Evolutionary conservation across 2,329 filamentous ascomycete genomes (phyloP), one percentile per base, ranked within the genome.

Genomic region (Curvularia verruculosa): DNA sequence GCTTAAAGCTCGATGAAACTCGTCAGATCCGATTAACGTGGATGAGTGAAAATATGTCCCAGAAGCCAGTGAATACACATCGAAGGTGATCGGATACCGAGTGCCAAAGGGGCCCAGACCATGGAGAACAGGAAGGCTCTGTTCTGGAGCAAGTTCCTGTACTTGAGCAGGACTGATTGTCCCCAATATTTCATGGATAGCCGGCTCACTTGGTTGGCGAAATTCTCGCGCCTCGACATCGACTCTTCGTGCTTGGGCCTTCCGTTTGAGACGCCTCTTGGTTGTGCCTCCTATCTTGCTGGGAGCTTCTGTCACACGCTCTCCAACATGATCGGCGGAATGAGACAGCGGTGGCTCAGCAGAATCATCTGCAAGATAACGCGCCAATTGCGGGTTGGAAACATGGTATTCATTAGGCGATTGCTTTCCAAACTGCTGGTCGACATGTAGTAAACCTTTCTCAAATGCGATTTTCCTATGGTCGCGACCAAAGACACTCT

Each of bases 21-120:
- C 81, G 3, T 83, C 84, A 61, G 83, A 84, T 26, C 85, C 85
- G 55, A 87, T 76, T 57, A 87, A 84, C 4, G 84, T 86, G 44
- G 76, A 78, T 41, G 80, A 72, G 58, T 84, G 82, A 59, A 87
- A 87, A 64, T 80, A 85, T 0, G 82, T 85, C 1, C 81, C 84
- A 6, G 76, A 59, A 8, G 73, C 75, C 7, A 87, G 69, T 23
- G 83, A 81, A 5, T 68, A 68, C 8, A 85, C 71, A 49, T 83
- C 82, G 56, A 87, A 87, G 59, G 82, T 81, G 10, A 77, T 76
- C 1, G 84, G 72, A 61, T 85, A 86, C 19, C 75, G 75, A 3
- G 78, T 78, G 28, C 80, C 81, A 63, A 78, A 82, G n/a, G 78
- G 74, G 29, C 75, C 78, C 2, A 87, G 70, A 1, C 81, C 83